Conservation (phyloP, 371 early-diverging fungal genomes). For the Haplosporangium sp. region DNA sequence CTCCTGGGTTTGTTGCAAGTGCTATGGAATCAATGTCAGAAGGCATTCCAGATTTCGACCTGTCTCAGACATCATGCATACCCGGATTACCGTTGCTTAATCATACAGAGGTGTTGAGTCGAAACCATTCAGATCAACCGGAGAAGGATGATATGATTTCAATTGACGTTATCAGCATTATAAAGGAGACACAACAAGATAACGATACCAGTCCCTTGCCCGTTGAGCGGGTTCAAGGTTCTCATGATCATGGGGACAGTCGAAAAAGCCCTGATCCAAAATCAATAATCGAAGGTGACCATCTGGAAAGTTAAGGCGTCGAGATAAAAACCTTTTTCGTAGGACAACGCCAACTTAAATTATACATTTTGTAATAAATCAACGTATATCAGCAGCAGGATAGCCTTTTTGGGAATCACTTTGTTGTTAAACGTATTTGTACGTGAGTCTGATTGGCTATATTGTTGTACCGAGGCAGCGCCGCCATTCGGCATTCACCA, state of each 20-base stretch:
- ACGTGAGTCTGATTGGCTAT: not conserved
- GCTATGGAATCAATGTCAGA: conserved; percentile 11
- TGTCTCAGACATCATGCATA: not conserved
- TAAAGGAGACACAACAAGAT: not conserved
- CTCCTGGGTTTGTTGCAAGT: conserved; percentile 2
- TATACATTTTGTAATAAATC: too few relatives aligned
- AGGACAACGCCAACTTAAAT: too few relatives aligned
- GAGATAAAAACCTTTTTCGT: not conserved
- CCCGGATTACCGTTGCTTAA: not conserved
- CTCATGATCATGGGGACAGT: too few relatives aligned
- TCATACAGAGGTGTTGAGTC: not conserved
- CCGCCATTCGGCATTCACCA: not conserved
- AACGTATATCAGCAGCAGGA: not conserved
- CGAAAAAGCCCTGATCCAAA: too few relatives aligned
- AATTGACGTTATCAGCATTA: not conserved
- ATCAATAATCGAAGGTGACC: not conserved
- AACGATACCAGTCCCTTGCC: not conserved
- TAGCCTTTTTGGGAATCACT: conserved; percentile 1
- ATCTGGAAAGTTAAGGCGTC: not conserved
- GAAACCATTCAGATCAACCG: not conserved
- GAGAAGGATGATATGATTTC: not conserved
- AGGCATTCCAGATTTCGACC: conserved; percentile 14
- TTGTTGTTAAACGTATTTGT: not conserved
- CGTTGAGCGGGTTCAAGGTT: not conserved
- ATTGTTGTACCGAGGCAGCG: not conserved